phyloP scores from a whole-genome alignment of 352 stramenopile species.

The Thalassiosira delicatula region DNA sequence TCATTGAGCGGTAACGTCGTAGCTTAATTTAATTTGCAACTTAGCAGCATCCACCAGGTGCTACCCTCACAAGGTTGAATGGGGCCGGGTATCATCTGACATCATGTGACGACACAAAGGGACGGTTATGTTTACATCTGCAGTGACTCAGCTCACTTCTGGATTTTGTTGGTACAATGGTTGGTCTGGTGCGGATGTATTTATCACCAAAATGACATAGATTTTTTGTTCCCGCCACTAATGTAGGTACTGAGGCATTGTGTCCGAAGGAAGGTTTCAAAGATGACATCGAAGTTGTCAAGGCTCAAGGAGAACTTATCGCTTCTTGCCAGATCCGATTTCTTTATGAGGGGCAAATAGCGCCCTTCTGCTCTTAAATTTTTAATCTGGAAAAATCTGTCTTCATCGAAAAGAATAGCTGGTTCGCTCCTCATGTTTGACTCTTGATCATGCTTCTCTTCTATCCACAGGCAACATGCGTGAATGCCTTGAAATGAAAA shows the following conservation, averaged over 20 bases:
- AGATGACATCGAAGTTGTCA: constrained; percentile 78
- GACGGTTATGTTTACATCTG: too few species aligned
- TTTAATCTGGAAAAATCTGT: constrained; percentile 83
- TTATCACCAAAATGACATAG: constrained; percentile 61
- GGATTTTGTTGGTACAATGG: too few species aligned
- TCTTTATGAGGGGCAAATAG: constrained; percentile 55
- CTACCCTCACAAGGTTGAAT: too few species aligned
- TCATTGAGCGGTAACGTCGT: too few species aligned
- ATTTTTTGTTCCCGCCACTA: constrained; percentile 50
- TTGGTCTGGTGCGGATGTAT: too few species aligned
- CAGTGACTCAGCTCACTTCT: too few species aligned
- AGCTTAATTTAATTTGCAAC: too few species aligned
- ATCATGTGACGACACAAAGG: too few species aligned
- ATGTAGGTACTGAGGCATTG: constrained; percentile 74
- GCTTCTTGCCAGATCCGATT: constrained; percentile 9
- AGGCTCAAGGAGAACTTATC: constrained; percentile 64
- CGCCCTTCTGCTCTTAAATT: constrained; percentile 53
- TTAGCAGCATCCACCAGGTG: too few species aligned
- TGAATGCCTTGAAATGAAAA: constrained; percentile 40
- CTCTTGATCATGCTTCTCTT: constrained; percentile 58
- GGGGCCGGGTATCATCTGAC: too few species aligned
- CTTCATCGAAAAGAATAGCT: constrained; percentile 82
- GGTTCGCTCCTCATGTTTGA: constrained; percentile 45
- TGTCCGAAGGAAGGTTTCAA: constrained; percentile 81
- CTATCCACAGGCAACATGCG: constrained; percentile 81